phyloP scores from a whole-genome alignment of 495 filamentous ascomycete species.

The Cudoniella acicularis region DNA sequence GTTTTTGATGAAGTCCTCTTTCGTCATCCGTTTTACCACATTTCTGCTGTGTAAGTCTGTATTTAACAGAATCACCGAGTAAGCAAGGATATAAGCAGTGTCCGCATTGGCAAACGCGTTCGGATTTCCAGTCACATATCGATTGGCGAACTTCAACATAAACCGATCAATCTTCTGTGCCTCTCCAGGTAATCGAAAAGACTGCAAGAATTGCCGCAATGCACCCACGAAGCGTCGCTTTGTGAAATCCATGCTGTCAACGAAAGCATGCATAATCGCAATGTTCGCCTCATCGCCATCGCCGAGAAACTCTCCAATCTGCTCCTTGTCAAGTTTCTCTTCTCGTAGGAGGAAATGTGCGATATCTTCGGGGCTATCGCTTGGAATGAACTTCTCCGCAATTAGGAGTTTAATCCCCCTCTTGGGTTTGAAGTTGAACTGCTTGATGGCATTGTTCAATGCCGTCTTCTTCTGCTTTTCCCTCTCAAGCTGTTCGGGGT shows the following conservation, averaged over 20 bases:
- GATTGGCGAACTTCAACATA: conserved; percentile 98
- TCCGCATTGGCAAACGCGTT: conserved; percentile 98
- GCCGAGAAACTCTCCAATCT: conserved; percentile 92
- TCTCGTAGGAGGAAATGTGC: conserved; percentile 73
- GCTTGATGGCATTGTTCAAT: conserved; percentile 77
- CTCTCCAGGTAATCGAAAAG: conserved; percentile 92
- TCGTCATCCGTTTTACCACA: conserved; percentile 84
- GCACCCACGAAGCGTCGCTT: conserved; percentile 92
- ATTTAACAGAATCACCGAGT: conserved; percentile 96
- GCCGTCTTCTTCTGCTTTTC: conserved; percentile 93
- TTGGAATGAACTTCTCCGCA: conserved; percentile 79
- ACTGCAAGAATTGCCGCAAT: conserved; percentile 85
- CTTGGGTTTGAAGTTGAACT: conserved; percentile 99
- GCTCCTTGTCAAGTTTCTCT: conserved; percentile 79
- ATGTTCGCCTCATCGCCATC: conserved; percentile 91
- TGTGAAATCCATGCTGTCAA: conserved; percentile 92
- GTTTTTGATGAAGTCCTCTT: conserved; percentile 97
- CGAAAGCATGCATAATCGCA: conserved; percentile 97
- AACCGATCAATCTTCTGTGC: conserved; percentile 99
- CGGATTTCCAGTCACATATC: conserved; percentile 90
- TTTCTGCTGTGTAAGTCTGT: conserved; percentile 92
- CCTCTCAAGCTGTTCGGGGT: conserved; percentile 86
- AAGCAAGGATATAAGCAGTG: conserved; percentile 92
- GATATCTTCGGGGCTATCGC: conserved; percentile 73
- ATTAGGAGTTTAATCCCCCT: conserved; percentile 82